Evolutionary conservation across 2,329 filamentous ascomycete species (phyloP).

Genomic region (Pleomassaria siparia): DNA sequence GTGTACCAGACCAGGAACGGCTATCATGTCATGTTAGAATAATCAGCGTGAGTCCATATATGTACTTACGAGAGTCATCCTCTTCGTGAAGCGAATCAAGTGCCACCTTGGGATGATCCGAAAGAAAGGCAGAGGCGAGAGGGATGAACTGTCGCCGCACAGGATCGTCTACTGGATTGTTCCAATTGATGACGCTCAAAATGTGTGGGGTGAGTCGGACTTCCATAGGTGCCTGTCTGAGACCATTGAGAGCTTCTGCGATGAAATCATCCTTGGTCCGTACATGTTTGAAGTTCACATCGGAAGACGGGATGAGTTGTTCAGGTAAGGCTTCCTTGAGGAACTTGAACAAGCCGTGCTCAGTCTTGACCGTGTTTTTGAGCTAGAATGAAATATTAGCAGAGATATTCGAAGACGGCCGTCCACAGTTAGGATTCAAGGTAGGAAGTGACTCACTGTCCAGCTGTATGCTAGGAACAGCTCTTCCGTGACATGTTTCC

Average conservation of each 20-base stretch:
- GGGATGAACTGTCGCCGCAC: constrained; percentile 64
- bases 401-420: neutral
- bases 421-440: neutral
- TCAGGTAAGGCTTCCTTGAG: constrained; percentile 55
- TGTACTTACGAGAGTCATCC: constrained; percentile 49
- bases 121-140: constrained; percentile 53
- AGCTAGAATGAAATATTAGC: constrained; percentile 42
- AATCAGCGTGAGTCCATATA: neutral
- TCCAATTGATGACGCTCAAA: constrained; percentile 62
- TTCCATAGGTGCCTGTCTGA: constrained; percentile 60
- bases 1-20: constrained; percentile 61
- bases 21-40: constrained; percentile 6
- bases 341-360: constrained; percentile 51
- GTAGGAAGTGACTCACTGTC: constrained; percentile 50
- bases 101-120: constrained; percentile 57
- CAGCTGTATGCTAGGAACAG: constrained; percentile 58
- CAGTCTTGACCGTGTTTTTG: constrained; percentile 55
- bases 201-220: constrained; percentile 63
- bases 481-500: constrained; percentile 50
- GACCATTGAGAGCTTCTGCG: constrained; percentile 55
- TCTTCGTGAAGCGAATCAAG: constrained; percentile 63
- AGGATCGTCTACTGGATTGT: constrained; percentile 59
- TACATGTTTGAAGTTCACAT: constrained; percentile 38
- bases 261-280: constrained; percentile 57
- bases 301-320: constrained; percentile 43